phyloP scores from a whole-genome alignment of 2,329 filamentous ascomycete genomes.

The Leptosphaerulina australis region DNA sequence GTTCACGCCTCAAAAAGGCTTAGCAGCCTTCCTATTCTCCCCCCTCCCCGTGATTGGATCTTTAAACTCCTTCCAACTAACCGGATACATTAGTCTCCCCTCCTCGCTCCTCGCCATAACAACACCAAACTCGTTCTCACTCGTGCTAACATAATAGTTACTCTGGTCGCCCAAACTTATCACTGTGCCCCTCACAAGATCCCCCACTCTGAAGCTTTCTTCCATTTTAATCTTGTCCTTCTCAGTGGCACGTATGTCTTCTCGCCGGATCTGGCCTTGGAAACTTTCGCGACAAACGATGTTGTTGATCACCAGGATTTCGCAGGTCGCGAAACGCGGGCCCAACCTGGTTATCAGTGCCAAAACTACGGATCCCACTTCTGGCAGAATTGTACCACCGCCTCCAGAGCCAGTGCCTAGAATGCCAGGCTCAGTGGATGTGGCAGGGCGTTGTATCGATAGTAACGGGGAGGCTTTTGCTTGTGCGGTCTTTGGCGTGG shows the following conservation, averaged over 20 bases:
- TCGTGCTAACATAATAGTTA: slow-evolving; percentile 94
- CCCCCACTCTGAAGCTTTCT: slow-evolving; percentile 89
- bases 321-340: slow-evolving; percentile 81
- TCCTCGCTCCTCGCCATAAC: slow-evolving; percentile 89
- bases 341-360: slow-evolving; percentile 85
- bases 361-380: slow-evolving; percentile 79
- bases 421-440: slow-evolving; percentile 24
- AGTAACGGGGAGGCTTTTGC: slow-evolving; percentile 52
- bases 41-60: slow-evolving; percentile 77
- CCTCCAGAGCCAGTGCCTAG: slow-evolving; percentile 31
- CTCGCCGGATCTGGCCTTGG: slow-evolving; percentile 81
- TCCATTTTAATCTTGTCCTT: slow-evolving; percentile 93
- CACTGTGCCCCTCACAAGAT: slow-evolving; percentile 86
- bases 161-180: slow-evolving; percentile 92
- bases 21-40: slow-evolving; percentile 90
- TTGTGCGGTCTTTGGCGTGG: slow-evolving; percentile 62
- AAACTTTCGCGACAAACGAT: slow-evolving; percentile 77
- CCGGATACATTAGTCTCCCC: slow-evolving; percentile 88
- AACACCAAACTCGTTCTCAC: slow-evolving; percentile 88
- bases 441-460: slow-evolving; percentile 41
- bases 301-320: slow-evolving; percentile 77
- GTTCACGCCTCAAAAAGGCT: slow-evolving; percentile 67
- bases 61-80: slow-evolving; percentile 93
- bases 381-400: slow-evolving; percentile 76
- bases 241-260: slow-evolving; percentile 93